phyloP scores from a whole-genome alignment of 805 yeast genomes.

The Yarrowia divulgata region DNA sequence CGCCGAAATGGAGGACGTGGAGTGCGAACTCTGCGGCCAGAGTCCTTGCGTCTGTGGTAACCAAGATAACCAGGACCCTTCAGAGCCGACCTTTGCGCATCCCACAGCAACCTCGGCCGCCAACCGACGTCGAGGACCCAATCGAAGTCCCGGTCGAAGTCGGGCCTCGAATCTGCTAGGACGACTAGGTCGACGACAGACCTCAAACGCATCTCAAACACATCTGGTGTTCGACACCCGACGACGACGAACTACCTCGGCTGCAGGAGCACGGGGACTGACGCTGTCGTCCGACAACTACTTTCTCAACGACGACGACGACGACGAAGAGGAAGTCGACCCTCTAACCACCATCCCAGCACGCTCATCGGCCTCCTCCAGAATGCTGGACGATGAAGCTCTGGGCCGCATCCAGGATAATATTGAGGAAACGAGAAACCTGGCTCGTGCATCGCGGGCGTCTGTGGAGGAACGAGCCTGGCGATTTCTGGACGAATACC shows the following conservation, averaged over 20 bases:
- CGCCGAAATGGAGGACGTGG: constrained; percentile 33
- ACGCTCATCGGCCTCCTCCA: background rate
- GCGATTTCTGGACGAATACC: constrained; percentile 33
- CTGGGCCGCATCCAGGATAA: constrained; percentile 31
- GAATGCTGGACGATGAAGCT: background rate
- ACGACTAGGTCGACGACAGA: constrained; percentile 6
- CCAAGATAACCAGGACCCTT: background rate
- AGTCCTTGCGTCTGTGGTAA: constrained; percentile 9
- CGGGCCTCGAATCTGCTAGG: constrained; percentile 10
- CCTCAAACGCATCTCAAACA: background rate
- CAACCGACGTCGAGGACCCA: background rate
- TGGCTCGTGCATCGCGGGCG: constrained; percentile 17
- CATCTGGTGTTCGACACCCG: constrained; percentile 9
- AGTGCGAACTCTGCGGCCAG: constrained; percentile 26
- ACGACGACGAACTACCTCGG: constrained; percentile 8
- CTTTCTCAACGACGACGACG: constrained; percentile 32
- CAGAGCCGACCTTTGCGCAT: background rate
- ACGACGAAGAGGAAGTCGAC: constrained; percentile 4
- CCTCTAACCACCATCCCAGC: constrained; percentile 18
- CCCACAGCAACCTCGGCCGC: background rate
- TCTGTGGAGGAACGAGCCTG: constrained; percentile 35
- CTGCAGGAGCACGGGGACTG: background rate
- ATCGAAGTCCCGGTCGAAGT: constrained; percentile 1
- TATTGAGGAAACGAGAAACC: constrained; percentile 10
- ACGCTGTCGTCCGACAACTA: constrained; percentile 29